A percentile compares a stretch with the other conserved stretches of the same genome.
Conservation (phyloP, 306 rosid species). For the Lithocarpus polystachyus region DNA sequence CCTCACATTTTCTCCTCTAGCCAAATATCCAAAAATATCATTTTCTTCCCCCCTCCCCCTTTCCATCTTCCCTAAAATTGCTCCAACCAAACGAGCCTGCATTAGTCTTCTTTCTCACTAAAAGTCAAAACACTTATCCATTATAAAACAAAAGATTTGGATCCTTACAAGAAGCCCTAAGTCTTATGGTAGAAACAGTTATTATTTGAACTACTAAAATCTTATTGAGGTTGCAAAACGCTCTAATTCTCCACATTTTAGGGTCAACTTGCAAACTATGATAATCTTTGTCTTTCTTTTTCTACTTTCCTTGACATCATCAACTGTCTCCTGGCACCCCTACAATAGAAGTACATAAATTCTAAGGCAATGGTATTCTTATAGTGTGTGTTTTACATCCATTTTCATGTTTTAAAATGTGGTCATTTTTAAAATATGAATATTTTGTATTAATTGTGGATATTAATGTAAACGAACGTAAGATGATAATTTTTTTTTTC, state of each 20-base stretch:
- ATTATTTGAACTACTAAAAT: neutral
- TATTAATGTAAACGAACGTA: too few species aligned
- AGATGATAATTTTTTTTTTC: too few species aligned
- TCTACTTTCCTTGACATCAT: neutral
- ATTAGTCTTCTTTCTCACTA: too few species aligned
- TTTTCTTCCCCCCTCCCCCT: fast-evolving
- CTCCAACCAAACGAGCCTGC: too few species aligned
- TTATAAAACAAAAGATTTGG: neutral
- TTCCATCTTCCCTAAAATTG: too few species aligned
- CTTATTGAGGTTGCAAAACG: neutral
- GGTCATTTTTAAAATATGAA: too few species aligned
- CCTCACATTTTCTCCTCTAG: too few species aligned
- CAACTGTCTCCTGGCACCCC: neutral
- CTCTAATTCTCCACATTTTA: neutral
- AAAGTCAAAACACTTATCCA: neutral
- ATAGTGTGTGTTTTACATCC: too few species aligned
- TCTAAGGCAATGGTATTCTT: neutral
- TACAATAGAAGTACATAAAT: neutral
- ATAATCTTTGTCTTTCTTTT: neutral
- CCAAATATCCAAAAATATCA: too few species aligned
- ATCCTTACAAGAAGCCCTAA: neutral
- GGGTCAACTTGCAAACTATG: neutral
- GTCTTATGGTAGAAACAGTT: neutral
- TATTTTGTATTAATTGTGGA: too few species aligned
- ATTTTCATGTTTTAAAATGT: too few species aligned